These are phyloP conservation scores for Rhynchospora breviuscula DNA, from an alignment of 176 grass and related monocot species.

Conservation along the genomic window DNA sequence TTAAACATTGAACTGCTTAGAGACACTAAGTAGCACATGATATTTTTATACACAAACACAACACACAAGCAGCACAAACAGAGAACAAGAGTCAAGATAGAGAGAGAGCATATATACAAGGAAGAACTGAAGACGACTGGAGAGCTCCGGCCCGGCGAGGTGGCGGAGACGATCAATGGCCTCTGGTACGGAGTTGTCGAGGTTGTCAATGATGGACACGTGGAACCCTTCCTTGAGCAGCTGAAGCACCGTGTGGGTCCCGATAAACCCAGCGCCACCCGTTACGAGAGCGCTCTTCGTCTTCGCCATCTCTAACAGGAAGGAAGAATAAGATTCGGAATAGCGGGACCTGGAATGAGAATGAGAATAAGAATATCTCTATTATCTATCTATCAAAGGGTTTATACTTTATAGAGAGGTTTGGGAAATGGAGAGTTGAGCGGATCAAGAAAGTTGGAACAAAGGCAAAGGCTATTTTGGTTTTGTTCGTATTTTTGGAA, in stretches of 20 bases:
- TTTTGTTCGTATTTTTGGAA: slow-evolving; percentile 1
- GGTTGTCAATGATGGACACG: slow-evolving; percentile 81
- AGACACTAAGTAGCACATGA: not conserved
- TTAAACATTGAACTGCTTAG: not conserved
- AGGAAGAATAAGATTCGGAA: not conserved
- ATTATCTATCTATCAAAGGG: not conserved
- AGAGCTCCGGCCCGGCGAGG: slow-evolving; percentile 60
- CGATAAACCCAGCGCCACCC: slow-evolving; percentile 86
- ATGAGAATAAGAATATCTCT: not conserved
- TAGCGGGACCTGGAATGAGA: not conserved
- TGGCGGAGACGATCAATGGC: slow-evolving; percentile 71
- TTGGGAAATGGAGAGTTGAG: not conserved
- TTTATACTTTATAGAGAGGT: not conserved
- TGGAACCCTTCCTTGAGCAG: slow-evolving; percentile 58
- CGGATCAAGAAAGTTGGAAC: not conserved
- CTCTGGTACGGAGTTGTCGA: slow-evolving; percentile 86
- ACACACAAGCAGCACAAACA: not conserved
- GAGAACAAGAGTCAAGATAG: not conserved
- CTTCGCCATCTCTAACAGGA: not conserved
- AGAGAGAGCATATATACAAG: slow-evolving; percentile 24
- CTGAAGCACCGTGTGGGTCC: slow-evolving; percentile 88
- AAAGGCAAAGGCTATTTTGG: not conserved
- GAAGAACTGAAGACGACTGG: slow-evolving; percentile 58
- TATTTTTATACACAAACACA: no score
- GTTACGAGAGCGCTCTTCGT: slow-evolving; percentile 65